Evolutionary conservation across 2,329 filamentous ascomycete genomes (phyloP).

Genomic region (Pseudocercospora musae): DNA sequence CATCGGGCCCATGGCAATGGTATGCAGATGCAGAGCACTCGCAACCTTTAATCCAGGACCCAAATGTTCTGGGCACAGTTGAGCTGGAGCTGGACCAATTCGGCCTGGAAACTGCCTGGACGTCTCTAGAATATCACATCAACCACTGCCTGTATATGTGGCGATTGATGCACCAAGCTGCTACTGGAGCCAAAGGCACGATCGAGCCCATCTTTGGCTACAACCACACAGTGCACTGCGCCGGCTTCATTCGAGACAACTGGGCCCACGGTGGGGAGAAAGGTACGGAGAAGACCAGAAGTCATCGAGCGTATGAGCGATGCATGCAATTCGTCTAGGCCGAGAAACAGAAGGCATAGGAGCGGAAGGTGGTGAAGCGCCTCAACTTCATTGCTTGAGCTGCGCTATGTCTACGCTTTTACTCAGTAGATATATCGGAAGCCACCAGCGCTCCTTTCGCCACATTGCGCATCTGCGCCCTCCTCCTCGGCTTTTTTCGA

Average conservation of each 20-base stretch:
- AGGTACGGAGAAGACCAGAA: neutral
- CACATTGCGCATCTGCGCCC: constrained; percentile 5
- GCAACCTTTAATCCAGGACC: neutral
- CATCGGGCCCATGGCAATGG: neutral
- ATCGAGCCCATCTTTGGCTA: constrained; percentile 1
- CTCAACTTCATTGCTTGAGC: neutral
- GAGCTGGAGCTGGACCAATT: neutral
- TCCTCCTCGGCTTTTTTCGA: constrained; percentile 27
- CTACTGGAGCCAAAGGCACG: neutral
- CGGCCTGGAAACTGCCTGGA: neutral
- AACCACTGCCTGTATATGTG: constrained; percentile 2
- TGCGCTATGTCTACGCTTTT: neutral
- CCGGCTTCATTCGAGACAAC: constrained; percentile 1
- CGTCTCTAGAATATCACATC: neutral
- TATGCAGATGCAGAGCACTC: neutral
- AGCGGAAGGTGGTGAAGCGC: neutral
- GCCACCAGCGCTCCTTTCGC: constrained; percentile 1
- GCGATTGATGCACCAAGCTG: neutral
- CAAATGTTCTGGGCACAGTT: neutral
- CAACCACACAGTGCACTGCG: constrained; percentile 1
- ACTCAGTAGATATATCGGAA: constrained; percentile 21
- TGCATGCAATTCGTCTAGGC: neutral
- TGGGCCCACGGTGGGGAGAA: neutral
- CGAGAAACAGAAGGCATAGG: neutral
- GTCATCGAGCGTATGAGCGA: neutral